Evolutionary conservation across 2,329 filamentous ascomycete species (phyloP).

Genomic region (Chaetomium olivaceum): DNA sequence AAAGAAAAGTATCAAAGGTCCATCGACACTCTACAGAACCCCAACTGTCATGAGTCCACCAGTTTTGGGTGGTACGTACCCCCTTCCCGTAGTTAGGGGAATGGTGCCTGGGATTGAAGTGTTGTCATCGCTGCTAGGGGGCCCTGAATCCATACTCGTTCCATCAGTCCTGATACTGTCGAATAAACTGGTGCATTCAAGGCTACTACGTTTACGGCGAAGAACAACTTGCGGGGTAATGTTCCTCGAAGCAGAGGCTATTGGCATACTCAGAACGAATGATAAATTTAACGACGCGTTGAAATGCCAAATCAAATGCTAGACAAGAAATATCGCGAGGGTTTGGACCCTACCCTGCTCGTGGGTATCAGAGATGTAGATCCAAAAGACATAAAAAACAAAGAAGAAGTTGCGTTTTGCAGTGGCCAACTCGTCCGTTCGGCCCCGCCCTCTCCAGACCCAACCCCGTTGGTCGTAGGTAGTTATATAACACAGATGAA

Average conservation of each 20-base stretch:
- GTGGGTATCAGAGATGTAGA: constrained; percentile 11
- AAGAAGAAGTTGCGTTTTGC: constrained; percentile 8
- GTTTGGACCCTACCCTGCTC: constrained; percentile 8
- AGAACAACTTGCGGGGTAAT: background rate
- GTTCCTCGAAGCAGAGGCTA: constrained; percentile 28
- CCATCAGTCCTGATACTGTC: background rate
- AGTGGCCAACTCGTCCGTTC: background rate
- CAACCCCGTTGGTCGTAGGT: background rate
- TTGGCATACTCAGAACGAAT: constrained; percentile 15
- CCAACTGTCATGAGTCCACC: too few species aligned
- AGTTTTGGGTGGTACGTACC: too few species aligned
- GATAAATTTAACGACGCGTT: background rate
- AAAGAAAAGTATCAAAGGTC: too few species aligned
- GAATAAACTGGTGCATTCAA: too few species aligned
- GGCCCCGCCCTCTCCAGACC: background rate
- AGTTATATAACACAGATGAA: constrained; percentile 2
- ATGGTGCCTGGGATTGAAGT: too few species aligned
- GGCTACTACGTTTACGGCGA: too few species aligned
- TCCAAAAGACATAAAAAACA: background rate
- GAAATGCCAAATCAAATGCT: constrained; percentile 8
- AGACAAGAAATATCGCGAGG: background rate
- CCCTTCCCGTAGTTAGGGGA: too few species aligned
- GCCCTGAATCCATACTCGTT: background rate
- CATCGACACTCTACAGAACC: too few species aligned
- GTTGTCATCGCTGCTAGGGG: too few species aligned